phyloP scores from a whole-genome alignment of 805 yeast genomes.

The Schwanniomyces vanrijiae region DNA sequence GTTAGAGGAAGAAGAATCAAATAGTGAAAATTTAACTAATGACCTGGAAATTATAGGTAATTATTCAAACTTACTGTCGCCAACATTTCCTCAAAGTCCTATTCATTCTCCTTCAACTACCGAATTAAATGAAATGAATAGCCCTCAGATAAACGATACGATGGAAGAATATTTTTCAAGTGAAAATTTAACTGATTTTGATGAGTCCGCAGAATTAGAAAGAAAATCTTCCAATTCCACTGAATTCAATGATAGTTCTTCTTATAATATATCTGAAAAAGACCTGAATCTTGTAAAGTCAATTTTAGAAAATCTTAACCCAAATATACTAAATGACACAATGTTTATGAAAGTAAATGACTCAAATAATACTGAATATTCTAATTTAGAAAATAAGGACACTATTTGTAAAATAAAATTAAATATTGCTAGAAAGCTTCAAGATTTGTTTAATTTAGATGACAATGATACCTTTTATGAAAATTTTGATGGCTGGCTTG shows the following conservation, averaged over 20 bases:
- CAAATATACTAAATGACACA: conserved; percentile 14
- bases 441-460: conserved; percentile 42
- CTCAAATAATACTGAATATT: conserved; percentile 6
- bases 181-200: not conserved
- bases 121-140: not conserved
- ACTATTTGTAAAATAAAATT: conserved; percentile 17
- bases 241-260: conserved; percentile 14
- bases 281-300: conserved; percentile 15
- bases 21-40: not conserved
- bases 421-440: conserved; percentile 34
- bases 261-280: conserved; percentile 7
- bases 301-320: conserved; percentile 27
- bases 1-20: not conserved
- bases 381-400: not conserved
- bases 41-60: not conserved
- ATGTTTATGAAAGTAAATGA: conserved; percentile 11
- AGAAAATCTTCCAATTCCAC: not conserved
- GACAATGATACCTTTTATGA: conserved; percentile 55
- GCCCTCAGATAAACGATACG: not conserved
- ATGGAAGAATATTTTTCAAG: not conserved
- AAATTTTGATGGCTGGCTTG: conserved; percentile 77
- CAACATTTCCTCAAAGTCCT: not conserved
- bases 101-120: not conserved
- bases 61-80: not conserved
- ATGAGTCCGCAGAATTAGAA: not conserved